Percentiles rank a stretch among this genome's conserved stretches.
These are phyloP conservation scores for Solanum aculeatissimum DNA, from an alignment of 305 asterid genomes.

Conservation along the genomic window DNA sequence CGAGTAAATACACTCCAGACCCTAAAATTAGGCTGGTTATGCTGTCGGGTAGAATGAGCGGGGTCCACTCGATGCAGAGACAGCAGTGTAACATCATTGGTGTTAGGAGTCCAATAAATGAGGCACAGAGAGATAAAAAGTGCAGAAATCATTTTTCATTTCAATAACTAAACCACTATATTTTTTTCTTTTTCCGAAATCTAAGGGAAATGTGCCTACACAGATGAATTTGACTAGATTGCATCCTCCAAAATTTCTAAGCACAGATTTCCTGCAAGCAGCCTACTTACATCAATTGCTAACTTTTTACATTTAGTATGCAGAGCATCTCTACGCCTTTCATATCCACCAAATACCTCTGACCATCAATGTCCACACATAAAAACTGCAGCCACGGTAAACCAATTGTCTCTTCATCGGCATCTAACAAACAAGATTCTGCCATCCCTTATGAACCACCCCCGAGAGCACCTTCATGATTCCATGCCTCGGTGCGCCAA, in stretches of 20 bases:
- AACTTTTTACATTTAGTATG: neutral
- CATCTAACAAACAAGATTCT: neutral
- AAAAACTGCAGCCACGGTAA: neutral
- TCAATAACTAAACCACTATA: neutral
- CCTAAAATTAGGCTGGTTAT: too few relatives aligned
- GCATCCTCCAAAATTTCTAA: neutral
- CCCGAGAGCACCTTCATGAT: constrained; percentile 21
- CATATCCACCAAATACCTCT: neutral
- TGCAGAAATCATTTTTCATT: neutral
- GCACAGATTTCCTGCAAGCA: neutral
- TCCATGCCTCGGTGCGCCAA: constrained; percentile 16
- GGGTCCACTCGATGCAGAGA: neutral
- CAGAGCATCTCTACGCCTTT: neutral
- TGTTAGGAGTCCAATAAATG: neutral
- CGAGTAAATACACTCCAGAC: too few relatives aligned
- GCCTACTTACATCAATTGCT: constrained; percentile 2
- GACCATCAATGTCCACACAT: neutral
- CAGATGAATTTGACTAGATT: neutral
- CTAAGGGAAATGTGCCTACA: neutral
- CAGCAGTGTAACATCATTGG: neutral
- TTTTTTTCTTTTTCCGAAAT: neutral
- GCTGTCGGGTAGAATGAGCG: too few relatives aligned
- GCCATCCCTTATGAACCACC: constrained; percentile 7
- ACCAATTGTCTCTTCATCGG: neutral
- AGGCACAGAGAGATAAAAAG: neutral